Conservation (phyloP, 306 rosid species). For the Prunus padus region DNA sequence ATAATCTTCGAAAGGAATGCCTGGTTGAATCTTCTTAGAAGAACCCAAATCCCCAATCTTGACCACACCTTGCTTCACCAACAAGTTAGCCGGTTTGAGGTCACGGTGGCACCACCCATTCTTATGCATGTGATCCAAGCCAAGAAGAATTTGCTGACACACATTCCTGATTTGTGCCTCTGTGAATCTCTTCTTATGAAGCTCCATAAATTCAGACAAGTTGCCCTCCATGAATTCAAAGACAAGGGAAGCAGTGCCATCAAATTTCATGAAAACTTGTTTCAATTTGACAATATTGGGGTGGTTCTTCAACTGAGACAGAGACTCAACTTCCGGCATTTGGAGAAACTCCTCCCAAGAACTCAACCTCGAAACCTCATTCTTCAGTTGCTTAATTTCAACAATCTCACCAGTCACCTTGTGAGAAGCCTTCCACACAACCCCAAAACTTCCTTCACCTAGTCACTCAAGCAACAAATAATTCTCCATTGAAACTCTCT, state of each 20-base stretch:
- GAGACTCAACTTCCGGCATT: neutral
- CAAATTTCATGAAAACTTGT: neutral
- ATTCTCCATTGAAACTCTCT: neutral
- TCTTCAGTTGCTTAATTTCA: neutral
- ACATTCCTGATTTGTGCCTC: neutral
- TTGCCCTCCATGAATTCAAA: neutral
- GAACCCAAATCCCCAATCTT: neutral
- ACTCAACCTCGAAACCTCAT: too few relatives aligned
- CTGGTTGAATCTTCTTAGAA: neutral
- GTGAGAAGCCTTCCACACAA: neutral
- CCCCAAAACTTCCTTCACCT: neutral
- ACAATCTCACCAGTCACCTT: neutral
- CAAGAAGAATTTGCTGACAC: neutral
- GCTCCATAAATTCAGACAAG: neutral
- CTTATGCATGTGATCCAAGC: neutral
- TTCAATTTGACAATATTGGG: slow-evolving; percentile 5
- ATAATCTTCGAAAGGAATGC: neutral
- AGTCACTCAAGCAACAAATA: neutral
- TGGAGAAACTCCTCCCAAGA: neutral
- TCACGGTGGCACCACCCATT: neutral
- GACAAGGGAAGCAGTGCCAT: neutral
- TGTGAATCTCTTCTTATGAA: neutral
- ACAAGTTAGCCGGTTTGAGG: neutral
- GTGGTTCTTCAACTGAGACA: neutral
- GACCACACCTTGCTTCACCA: neutral